phyloP scores from a whole-genome alignment of 192 early-diverging fungal species.

The Dissophora ornata region DNA sequence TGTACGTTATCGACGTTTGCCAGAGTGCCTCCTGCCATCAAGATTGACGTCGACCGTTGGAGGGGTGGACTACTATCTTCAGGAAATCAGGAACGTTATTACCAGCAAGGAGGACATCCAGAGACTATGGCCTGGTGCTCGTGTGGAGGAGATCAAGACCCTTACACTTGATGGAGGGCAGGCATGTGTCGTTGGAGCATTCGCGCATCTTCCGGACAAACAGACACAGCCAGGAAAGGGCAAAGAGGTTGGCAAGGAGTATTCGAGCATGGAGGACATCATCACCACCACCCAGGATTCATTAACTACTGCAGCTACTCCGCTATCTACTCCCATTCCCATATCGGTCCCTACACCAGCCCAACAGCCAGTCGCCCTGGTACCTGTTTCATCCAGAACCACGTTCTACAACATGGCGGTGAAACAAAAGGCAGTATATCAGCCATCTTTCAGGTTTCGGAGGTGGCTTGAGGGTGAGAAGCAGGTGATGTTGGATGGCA shows the following conservation, averaged over 20 bases:
- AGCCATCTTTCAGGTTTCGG: not conserved
- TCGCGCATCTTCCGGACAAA: slow-evolving; percentile 1
- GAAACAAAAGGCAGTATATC: not conserved
- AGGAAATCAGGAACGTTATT: slow-evolving; percentile 1
- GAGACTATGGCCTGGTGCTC: not conserved
- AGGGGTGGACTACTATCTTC: not conserved
- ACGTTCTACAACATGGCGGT: slow-evolving; percentile 1
- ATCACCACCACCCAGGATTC: too few species aligned
- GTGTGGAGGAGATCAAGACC: slow-evolving; percentile 1
- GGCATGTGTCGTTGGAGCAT: slow-evolving; percentile 7
- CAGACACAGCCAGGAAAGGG: too few species aligned
- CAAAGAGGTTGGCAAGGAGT: too few species aligned
- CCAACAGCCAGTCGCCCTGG: too few species aligned
- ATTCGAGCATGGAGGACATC: too few species aligned
- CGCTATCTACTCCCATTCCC: too few species aligned
- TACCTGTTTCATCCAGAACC: not conserved
- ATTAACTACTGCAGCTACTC: too few species aligned
- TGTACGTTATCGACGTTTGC: not conserved
- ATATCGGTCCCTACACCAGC: too few species aligned
- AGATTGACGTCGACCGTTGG: not conserved
- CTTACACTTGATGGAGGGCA: slow-evolving; percentile 6
- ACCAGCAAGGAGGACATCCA: slow-evolving; percentile 6
- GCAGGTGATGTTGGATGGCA: not conserved
- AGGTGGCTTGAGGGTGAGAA: slow-evolving; percentile 14
- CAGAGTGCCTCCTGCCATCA: not conserved